Evolutionary conservation across 306 rosid genomes (phyloP), one percentile per base, ranked within the genome.

Genomic region (Trifolium pratense): DNA sequence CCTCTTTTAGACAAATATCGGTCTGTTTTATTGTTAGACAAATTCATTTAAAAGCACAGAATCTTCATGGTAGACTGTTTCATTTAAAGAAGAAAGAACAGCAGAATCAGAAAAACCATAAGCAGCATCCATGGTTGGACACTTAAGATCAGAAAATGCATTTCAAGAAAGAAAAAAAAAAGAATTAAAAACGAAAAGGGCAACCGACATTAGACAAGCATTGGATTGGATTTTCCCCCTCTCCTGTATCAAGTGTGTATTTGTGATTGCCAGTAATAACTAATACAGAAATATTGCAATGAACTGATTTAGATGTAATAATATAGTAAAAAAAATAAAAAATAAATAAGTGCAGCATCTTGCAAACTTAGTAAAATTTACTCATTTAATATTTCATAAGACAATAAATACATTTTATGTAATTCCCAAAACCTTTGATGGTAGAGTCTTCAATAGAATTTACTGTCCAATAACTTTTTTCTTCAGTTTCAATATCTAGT

Each of bases 351-450:
- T 42, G 48, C 48, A 42, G 15, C 48, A 42, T 42, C 46, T 42
- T 2, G 46, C 1, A 42, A 42, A 3, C 6, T 42, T 42, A 0
- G n/a, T 42, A 12, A 42, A 42, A 42, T 12, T 42, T 42, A 42
- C 48, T 3, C 48, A 42, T 42, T 11, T 42, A 12, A 12, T 39
- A 39, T 39, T 9, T 39, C 45, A 39, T 10, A 36, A 36, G 6
- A 36, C 7, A 36, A 7, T 7, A 10, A 39, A 39, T 10, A 39
- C 14, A 39, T 39, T 39, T 39, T 39, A 10, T 3, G 18, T 52
- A 75, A 64, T 51, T 52, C 65, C 29, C 25, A 36, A 49, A 2
- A 20, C 31, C 73, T 9, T 26, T 16, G 49, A 70, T 53, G 7
- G 49, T 48, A 17, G 0, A 4, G 8, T 51, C 20, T 51, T 4